A percentile compares a stretch with the other conserved stretches of the same genome.
phyloP scores from a whole-genome alignment of 371 early-diverging fungal species.

The Dinochytrium kinnereticum region DNA sequence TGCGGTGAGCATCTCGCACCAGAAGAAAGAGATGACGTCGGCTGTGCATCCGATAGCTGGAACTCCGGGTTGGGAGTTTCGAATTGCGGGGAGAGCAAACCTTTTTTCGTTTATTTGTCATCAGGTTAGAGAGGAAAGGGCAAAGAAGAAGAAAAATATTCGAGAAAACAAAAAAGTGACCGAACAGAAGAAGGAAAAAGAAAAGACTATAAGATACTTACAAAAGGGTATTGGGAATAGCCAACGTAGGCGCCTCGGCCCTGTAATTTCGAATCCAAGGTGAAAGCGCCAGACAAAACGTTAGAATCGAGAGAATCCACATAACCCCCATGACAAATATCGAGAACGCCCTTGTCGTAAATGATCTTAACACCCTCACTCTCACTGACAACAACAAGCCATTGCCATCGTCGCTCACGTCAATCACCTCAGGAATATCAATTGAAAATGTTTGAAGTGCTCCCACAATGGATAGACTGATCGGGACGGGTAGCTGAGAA shows the following conservation, averaged over 20 bases:
- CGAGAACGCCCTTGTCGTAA: slow-evolving; percentile 36
- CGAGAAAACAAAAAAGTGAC: too few species aligned
- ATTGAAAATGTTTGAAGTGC: slow-evolving; percentile 24
- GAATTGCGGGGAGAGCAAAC: slow-evolving; percentile 43
- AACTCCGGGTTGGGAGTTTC: slow-evolving; percentile 45
- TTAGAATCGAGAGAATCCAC: slow-evolving; percentile 42
- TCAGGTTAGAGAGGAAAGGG: too few species aligned
- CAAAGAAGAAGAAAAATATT: too few species aligned
- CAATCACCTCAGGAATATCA: slow-evolving; percentile 2
- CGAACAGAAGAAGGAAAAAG: too few species aligned
- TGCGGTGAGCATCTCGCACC: slow-evolving; percentile 32
- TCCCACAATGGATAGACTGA: slow-evolving; percentile 17
- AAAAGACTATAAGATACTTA: too few species aligned
- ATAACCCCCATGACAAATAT: slow-evolving; percentile 37
- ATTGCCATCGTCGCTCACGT: background rate
- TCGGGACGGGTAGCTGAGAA: slow-evolving; percentile 24
- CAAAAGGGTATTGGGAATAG: slow-evolving; percentile 31
- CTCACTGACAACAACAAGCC: background rate
- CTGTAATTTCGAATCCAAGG: slow-evolving; percentile 39
- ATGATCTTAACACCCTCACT: slow-evolving; percentile 18
- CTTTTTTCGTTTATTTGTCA: background rate
- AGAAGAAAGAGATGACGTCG: slow-evolving; percentile 45
- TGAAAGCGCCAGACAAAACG: slow-evolving; percentile 32
- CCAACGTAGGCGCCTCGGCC: slow-evolving; percentile 48
- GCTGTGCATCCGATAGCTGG: slow-evolving; percentile 39